These are phyloP conservation scores for Exophiala calicioides DNA, from an alignment of 2,329 filamentous ascomycete species.

Conservation along the genomic window DNA sequence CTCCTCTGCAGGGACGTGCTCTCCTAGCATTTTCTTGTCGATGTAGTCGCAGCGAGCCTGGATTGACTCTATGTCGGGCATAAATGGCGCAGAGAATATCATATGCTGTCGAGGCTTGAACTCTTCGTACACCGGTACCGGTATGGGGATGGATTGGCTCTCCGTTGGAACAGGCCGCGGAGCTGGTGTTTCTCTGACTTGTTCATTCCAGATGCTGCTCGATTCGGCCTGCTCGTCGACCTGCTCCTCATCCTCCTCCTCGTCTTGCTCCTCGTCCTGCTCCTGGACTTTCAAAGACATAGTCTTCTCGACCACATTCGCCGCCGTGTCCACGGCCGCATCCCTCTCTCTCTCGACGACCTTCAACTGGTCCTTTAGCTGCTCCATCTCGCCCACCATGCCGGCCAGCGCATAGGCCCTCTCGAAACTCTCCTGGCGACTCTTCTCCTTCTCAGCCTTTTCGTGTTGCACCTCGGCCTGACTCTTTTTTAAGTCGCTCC, in stretches of 20 bases:
- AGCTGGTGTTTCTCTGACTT: no score
- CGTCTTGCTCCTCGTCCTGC: neutral
- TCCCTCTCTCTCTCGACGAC: conserved; percentile 42
- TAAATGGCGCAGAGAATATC: no score
- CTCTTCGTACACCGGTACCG: no score
- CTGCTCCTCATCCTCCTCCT: neutral
- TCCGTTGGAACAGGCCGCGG: no score
- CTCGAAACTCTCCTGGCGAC: conserved; percentile 51
- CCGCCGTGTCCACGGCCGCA: conserved; percentile 19
- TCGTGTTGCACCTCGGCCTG: conserved; percentile 56
- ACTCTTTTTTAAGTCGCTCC: conserved; percentile 49
- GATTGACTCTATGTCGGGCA: no score
- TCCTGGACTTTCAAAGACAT: conserved; percentile 1
- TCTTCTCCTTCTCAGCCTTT: conserved; percentile 49
- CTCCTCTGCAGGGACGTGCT: conserved; percentile 37
- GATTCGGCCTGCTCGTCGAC: neutral
- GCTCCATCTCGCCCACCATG: conserved; percentile 47
- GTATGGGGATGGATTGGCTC: no score
- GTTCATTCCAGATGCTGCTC: no score
- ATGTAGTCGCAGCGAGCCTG: conserved; percentile 11
- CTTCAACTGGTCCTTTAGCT: conserved; percentile 44
- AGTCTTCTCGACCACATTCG: conserved; percentile 8
- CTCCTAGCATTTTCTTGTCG: conserved; percentile 32
- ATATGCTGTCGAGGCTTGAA: no score
- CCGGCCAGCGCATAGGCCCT: conserved; percentile 48